Evolutionary conservation across 495 filamentous ascomycete genomes (phyloP).

Genomic region (Aspergillus campestris): DNA sequence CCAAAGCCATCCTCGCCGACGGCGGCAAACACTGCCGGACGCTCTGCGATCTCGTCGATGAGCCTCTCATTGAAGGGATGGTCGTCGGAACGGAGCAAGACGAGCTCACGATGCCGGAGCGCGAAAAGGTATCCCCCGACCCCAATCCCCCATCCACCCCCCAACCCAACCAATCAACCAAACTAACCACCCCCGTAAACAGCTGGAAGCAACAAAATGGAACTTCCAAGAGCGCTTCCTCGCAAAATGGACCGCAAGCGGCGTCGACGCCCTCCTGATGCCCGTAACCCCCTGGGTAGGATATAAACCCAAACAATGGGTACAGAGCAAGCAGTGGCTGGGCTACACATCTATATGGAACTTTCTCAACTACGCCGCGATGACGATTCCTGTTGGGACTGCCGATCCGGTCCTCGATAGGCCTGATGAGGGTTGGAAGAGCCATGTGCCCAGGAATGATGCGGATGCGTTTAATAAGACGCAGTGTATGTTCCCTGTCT

Average conservation of each 20-base stretch:
- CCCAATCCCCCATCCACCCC: not conserved
- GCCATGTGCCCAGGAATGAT: constrained; percentile 29
- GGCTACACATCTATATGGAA: constrained; percentile 64
- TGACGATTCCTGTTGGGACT: constrained; percentile 45
- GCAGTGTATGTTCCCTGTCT: constrained; percentile 27
- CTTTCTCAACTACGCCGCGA: constrained; percentile 53
- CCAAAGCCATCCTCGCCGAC: constrained; percentile 49
- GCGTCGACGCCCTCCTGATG: constrained; percentile 60
- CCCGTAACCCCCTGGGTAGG: constrained; percentile 46
- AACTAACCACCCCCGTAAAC: not conserved
- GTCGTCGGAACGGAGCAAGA: constrained; percentile 28
- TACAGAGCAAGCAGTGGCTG: constrained; percentile 49
- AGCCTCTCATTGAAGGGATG: constrained; percentile 48
- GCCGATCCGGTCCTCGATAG: constrained; percentile 31
- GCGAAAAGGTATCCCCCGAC: constrained; percentile 23
- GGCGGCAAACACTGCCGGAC: constrained; percentile 45
- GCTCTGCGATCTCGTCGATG: constrained; percentile 43
- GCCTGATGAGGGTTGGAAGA: constrained; percentile 23
- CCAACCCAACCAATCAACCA: too few species aligned
- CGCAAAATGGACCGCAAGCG: constrained; percentile 46
- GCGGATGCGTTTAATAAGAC: constrained; percentile 36
- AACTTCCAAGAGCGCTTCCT: constrained; percentile 25
- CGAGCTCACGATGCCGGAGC: constrained; percentile 16
- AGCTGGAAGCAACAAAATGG: constrained; percentile 27
- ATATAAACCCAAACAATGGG: constrained; percentile 38